Conservation (phyloP, 129 eudicot genomes). For the Saussurea involucrata region DNA sequence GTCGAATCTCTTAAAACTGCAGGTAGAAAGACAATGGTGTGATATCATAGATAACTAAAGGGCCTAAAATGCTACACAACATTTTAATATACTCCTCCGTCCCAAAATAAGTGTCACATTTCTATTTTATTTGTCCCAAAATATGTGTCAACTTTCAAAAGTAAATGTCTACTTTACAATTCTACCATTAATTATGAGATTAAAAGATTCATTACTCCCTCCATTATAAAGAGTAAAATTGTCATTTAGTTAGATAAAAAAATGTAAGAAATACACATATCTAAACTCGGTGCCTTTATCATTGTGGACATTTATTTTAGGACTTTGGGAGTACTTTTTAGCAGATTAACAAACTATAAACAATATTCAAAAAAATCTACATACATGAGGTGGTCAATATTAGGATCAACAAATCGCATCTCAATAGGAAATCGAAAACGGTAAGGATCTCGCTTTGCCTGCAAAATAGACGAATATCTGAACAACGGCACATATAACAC, state of each 20-base stretch:
- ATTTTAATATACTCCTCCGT: neutral
- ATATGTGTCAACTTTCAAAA: neutral
- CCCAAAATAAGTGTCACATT: neutral
- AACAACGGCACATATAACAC: neutral
- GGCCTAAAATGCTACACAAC: neutral
- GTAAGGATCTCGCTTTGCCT: conserved; percentile 98
- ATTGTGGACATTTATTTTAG: neutral
- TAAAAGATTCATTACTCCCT: neutral
- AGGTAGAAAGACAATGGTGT: conserved; percentile 13
- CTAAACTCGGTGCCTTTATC: neutral
- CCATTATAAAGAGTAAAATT: neutral
- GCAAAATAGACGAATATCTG: conserved; percentile 27
- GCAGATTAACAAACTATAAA: neutral
- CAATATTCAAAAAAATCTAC: conserved; percentile 13
- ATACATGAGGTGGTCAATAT: conserved; percentile 93
- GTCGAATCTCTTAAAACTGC: conserved; percentile 88
- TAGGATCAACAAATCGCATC: conserved; percentile 93
- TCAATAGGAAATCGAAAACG: conserved; percentile 95
- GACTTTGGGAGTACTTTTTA: neutral
- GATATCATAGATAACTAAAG: neutral
- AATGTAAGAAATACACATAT: neutral
- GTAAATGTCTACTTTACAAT: neutral
- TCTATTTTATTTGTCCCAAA: neutral
- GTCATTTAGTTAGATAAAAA: neutral
- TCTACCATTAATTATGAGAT: neutral